Conservation (phyloP, 176 grass and related monocot species). For the Oryza coarctata region DNA sequence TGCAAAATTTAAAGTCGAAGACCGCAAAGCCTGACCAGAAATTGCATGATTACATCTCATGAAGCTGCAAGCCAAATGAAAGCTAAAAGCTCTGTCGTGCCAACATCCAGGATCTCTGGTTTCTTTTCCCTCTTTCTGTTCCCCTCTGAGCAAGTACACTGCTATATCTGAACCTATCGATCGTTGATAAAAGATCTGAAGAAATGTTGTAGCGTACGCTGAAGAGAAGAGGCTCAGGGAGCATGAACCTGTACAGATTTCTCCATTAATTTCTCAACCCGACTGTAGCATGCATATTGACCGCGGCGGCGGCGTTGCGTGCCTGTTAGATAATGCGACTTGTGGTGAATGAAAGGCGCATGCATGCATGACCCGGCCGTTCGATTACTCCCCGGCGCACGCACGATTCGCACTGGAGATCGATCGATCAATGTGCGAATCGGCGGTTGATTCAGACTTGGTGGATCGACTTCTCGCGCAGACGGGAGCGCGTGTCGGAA, state of each 20-base stretch:
- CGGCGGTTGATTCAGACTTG: background rate
- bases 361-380: background rate
- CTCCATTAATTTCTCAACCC: background rate
- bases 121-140: background rate
- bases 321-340: background rate
- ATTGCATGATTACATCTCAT: background rate
- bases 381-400: background rate
- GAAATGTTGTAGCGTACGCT: too few species aligned
- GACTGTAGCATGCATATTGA: too few species aligned
- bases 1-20: background rate
- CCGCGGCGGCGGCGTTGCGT: background rate
- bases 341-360: background rate
- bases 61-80: background rate
- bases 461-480: background rate
- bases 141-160: background rate
- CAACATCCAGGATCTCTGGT: background rate
- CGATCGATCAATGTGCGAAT: background rate
- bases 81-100: background rate
- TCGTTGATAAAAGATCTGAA: background rate
- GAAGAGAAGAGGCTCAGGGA: too few species aligned
- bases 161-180: background rate
- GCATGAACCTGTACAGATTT: background rate
- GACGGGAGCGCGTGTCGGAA: background rate
- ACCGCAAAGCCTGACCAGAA: background rate
- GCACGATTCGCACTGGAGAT: background rate